phyloP scores from a whole-genome alignment of 1,284 basidiomycete genomes.

The Ustanciosporium gigantosporum region DNA sequence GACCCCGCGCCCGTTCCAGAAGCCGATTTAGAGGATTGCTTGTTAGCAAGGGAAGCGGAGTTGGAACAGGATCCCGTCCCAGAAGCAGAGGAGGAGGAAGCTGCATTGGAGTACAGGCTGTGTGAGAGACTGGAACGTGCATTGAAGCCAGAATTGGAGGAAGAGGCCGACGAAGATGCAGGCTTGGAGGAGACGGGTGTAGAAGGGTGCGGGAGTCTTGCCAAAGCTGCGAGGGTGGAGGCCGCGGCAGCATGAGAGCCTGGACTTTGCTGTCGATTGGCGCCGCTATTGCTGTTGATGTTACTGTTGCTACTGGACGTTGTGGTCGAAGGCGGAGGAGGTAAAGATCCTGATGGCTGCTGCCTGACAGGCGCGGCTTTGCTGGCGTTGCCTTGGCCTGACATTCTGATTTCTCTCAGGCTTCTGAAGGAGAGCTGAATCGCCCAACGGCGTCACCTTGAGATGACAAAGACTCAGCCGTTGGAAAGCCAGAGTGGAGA shows the following conservation, averaged over 20 bases:
- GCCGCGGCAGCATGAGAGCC: constrained; percentile 35
- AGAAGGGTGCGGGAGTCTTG: neutral
- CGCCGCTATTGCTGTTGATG: no score
- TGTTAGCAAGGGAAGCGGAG: neutral
- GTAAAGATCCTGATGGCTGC: constrained; percentile 13
- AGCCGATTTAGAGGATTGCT: neutral
- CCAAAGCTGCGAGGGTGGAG: constrained; percentile 24
- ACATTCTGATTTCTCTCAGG: no score
- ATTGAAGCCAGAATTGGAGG: no score
- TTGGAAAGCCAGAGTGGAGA: no score
- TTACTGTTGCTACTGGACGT: no score
- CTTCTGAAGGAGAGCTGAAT: no score
- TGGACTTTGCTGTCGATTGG: constrained; percentile 26
- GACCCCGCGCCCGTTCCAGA: constrained; percentile 13
- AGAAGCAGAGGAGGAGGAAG: constrained; percentile 6
- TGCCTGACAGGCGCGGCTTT: no score
- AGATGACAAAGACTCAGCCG: no score
- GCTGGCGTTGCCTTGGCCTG: no score
- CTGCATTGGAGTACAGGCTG: constrained; percentile 26
- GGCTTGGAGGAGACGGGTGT: neutral
- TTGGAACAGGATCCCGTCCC: constrained; percentile 1
- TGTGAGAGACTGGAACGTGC: constrained; percentile 9
- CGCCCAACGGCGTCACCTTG: no score
- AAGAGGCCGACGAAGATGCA: constrained; percentile 7
- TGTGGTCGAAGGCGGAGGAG: constrained; percentile 28